These are phyloP conservation scores for Teunomyces panamensis DNA, from an alignment of 805 yeast genomes.

Conservation along the genomic window DNA sequence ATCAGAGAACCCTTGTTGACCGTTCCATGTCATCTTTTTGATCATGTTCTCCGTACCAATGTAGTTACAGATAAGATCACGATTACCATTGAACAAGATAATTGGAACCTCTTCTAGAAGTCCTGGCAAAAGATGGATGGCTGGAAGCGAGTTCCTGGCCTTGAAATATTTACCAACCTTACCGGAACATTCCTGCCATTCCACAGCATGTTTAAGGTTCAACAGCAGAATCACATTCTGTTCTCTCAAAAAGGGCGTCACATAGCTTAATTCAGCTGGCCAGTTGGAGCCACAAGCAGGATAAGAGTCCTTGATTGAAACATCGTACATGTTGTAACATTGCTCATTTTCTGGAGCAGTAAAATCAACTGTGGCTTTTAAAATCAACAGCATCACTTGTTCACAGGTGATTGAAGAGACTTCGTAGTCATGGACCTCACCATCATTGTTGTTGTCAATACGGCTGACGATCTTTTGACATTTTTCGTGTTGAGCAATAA, in stretches of 20 bases:
- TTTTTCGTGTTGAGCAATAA: slow-evolving; percentile 50
- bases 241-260: slow-evolving; percentile 49
- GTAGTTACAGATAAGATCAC: slow-evolving; percentile 85
- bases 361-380: slow-evolving; percentile 22
- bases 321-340: slow-evolving; percentile 85
- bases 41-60: slow-evolving; percentile 71
- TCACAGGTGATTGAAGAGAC: slow-evolving; percentile 45
- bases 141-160: slow-evolving; percentile 54
- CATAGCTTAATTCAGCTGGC: slow-evolving; percentile 64
- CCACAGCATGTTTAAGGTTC: slow-evolving; percentile 41
- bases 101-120: slow-evolving; percentile 59
- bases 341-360: slow-evolving; percentile 35
- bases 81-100: slow-evolving; percentile 79
- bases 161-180: slow-evolving; percentile 52
- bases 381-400: slow-evolving; percentile 34
- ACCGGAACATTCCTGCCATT: slow-evolving; percentile 79
- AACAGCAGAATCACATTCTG: slow-evolving; percentile 48
- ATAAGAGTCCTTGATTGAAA: slow-evolving; percentile 61
- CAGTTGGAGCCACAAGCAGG: slow-evolving; percentile 92
- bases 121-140: slow-evolving; percentile 65
- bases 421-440: slow-evolving; percentile 17
- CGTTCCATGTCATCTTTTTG: slow-evolving; percentile 61
- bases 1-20: slow-evolving; percentile 46
- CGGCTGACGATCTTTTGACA: slow-evolving; percentile 56
- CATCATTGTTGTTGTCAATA: slow-evolving; percentile 17